These are phyloP conservation scores for Lactifluus hygrophoroides DNA, from an alignment of 768 basidiomycete species.

Conservation along the genomic window DNA sequence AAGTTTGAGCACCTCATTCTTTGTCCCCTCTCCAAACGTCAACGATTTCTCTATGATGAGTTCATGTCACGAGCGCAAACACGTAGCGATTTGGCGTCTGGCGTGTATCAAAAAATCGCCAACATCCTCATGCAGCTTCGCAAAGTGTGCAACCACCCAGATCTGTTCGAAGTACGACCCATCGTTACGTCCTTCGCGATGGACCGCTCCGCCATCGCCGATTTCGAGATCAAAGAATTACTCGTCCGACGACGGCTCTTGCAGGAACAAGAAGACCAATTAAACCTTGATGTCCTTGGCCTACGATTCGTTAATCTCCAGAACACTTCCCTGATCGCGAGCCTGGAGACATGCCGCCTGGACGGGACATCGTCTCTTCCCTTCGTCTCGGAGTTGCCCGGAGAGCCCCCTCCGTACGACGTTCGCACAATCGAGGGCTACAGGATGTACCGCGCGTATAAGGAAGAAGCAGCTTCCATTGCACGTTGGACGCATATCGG, in stretches of 20 bases:
- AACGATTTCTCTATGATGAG: constrained; percentile 93
- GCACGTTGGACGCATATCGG: constrained; percentile 62
- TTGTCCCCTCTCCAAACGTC: constrained; percentile 82
- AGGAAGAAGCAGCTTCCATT: constrained; percentile 41
- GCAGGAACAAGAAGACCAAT: constrained; percentile 39
- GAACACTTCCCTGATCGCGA: constrained; percentile 42
- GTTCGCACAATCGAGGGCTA: constrained; percentile 66
- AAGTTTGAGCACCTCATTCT: constrained; percentile 88
- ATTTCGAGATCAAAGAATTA: constrained; percentile 83
- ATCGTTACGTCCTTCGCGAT: constrained; percentile 70
- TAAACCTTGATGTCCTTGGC: constrained; percentile 58
- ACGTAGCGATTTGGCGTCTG: constrained; percentile 71
- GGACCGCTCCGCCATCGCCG: constrained; percentile 65
- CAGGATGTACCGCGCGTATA: constrained; percentile 39
- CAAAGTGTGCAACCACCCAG: constrained; percentile 93
- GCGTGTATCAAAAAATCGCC: constrained; percentile 80
- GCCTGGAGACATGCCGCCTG: constrained; percentile 44
- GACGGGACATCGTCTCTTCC: constrained; percentile 53
- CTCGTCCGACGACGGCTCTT: constrained; percentile 71
- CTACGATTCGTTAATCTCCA: constrained; percentile 53
- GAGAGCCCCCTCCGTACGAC: constrained; percentile 64
- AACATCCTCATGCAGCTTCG: constrained; percentile 98
- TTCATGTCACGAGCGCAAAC: constrained; percentile 90
- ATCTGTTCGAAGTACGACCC: constrained; percentile 85
- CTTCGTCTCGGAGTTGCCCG: constrained; percentile 43